These are phyloP conservation scores for Apocynum venetum DNA, from an alignment of 257 asterid species.

Conservation along the genomic window DNA sequence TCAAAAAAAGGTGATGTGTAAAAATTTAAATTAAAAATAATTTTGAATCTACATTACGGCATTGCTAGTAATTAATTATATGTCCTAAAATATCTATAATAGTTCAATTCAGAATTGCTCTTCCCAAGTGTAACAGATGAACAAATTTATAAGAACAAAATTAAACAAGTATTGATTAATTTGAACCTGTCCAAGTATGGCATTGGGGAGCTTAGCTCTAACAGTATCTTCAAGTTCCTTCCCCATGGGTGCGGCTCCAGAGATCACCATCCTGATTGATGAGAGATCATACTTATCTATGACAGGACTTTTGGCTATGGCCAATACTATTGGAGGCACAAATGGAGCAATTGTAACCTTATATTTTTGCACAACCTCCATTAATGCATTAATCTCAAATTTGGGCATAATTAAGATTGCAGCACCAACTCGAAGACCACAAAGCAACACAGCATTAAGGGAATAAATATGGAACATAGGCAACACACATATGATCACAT, in stretches of 20 bases:
- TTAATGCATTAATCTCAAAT: slow-evolving; percentile 26
- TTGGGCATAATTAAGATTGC: slow-evolving; percentile 35
- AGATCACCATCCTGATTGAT: slow-evolving; percentile 33
- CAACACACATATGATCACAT: slow-evolving; percentile 34
- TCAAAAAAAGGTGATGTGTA: too few species aligned
- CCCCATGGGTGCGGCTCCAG: slow-evolving; percentile 44
- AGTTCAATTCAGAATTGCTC: too few species aligned
- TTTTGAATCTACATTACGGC: too few species aligned
- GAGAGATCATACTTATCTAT: slow-evolving; percentile 28
- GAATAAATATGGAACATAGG: slow-evolving; percentile 40
- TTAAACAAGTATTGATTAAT: too few species aligned
- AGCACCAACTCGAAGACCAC: slow-evolving; percentile 38
- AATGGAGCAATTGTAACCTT: slow-evolving; percentile 38
- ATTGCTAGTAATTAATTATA: too few species aligned
- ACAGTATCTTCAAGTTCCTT: slow-evolving; percentile 38
- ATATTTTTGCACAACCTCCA: slow-evolving; percentile 30
- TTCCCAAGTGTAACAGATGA: not conserved
- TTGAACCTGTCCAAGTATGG: slow-evolving; percentile 39
- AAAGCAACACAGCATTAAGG: slow-evolving; percentile 26
- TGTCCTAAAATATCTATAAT: too few species aligned
- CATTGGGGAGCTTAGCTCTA: slow-evolving; percentile 36
- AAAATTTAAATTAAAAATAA: too few species aligned
- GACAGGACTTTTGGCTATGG: slow-evolving; percentile 31
- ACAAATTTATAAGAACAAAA: not conserved
- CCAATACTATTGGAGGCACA: slow-evolving; percentile 38